phyloP scores from a whole-genome alignment of 2,329 filamentous ascomycete species.

The Sarocladium brachiariae region DNA sequence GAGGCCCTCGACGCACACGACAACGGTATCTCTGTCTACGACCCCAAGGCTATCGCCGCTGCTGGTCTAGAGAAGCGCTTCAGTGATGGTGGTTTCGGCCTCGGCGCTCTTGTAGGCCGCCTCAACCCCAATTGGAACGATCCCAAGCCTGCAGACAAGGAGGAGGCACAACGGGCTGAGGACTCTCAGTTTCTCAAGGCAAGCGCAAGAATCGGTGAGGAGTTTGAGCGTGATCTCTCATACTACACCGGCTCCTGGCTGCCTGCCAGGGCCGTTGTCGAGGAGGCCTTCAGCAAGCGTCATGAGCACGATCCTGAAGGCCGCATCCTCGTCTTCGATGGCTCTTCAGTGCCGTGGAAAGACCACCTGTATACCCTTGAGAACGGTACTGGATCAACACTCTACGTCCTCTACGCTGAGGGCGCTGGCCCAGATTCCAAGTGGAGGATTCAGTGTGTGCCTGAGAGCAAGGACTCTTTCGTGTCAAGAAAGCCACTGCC shows the following conservation, averaged over 20 bases:
- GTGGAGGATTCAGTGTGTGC: conserved; percentile 94
- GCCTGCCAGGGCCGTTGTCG: conserved; percentile 75
- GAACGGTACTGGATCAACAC: conserved; percentile 49
- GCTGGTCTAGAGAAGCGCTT: conserved; percentile 78
- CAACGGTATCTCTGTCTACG: conserved; percentile 84
- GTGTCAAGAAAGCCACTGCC: conserved; percentile 86
- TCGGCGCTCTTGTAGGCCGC: conserved; percentile 76
- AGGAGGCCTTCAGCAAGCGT: conserved; percentile 65
- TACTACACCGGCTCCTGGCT: conserved; percentile 75
- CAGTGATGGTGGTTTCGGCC: conserved; percentile 72
- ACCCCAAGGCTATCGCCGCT: conserved; percentile 59
- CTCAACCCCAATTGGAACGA: conserved; percentile 81
- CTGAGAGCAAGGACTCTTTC: conserved; percentile 77
- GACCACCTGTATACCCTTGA: conserved; percentile 92
- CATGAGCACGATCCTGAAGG: conserved; percentile 63
- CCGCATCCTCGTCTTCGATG: conserved; percentile 71
- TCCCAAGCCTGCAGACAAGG: conserved; percentile 51
- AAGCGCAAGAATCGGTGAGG: conserved; percentile 77
- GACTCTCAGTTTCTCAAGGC: conserved; percentile 76
- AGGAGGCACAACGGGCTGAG: conserved; percentile 72
- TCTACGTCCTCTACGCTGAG: conserved; percentile 91
- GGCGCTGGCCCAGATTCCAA: conserved; percentile 64
- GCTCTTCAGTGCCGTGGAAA: conserved; percentile 55
- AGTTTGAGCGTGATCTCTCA: conserved; percentile 75
- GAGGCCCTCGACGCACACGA: conserved; percentile 97